Conservation (phyloP, 2,329 filamentous ascomycete species). For the Penicillium expansum region DNA sequence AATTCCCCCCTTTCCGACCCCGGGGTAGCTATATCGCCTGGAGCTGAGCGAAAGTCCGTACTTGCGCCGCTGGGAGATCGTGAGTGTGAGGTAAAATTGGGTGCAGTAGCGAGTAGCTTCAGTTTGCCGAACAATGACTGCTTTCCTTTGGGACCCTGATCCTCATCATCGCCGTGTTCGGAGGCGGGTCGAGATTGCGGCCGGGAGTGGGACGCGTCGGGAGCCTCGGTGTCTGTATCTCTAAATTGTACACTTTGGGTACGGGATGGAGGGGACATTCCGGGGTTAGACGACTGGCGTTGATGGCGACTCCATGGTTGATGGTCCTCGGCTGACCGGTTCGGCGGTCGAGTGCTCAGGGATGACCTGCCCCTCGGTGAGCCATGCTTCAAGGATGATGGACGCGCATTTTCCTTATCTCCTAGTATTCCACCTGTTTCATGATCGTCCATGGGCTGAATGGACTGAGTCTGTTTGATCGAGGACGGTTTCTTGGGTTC, state of each 20-base stretch:
- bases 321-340: slow-evolving; percentile 25
- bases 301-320: slow-evolving; percentile 23
- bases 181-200: slow-evolving; percentile 51
- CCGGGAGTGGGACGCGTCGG: slow-evolving; percentile 53
- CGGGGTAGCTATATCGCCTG: slow-evolving; percentile 44
- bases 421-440: slow-evolving; percentile 2
- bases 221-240: slow-evolving; percentile 51
- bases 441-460: slow-evolving; percentile 18
- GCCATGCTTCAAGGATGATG: slow-evolving; percentile 17
- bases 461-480: slow-evolving; percentile 14
- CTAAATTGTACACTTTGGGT: slow-evolving; percentile 75
- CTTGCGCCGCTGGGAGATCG: slow-evolving; percentile 50
- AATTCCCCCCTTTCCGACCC: slow-evolving; percentile 50
- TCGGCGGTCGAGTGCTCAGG: slow-evolving; percentile 26
- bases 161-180: slow-evolving; percentile 57
- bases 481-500: slow-evolving; percentile 21
- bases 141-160: slow-evolving; percentile 56
- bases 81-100: slow-evolving; percentile 49
- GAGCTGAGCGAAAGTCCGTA: slow-evolving; percentile 40
- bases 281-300: slow-evolving; percentile 26
- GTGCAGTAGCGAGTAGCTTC: slow-evolving; percentile 65
- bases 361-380: slow-evolving; percentile 22
- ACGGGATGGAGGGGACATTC: slow-evolving; percentile 42
- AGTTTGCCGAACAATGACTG: slow-evolving; percentile 74
- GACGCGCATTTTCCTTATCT: slow-evolving; percentile 15